Conservation (phyloP, 202 grass and related monocot genomes). For the Hordeum pubiflorum region DNA sequence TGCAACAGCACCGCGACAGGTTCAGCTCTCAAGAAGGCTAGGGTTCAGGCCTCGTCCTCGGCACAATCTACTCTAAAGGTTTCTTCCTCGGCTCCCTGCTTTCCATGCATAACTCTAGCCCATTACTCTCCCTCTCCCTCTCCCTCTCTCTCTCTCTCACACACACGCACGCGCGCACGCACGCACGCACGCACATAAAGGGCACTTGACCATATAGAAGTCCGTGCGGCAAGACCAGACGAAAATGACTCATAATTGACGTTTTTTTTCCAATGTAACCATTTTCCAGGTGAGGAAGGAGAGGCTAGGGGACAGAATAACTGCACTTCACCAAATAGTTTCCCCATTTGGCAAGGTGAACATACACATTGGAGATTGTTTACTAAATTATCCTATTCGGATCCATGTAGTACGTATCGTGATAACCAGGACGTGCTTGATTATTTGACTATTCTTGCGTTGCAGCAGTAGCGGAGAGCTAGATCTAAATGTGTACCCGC, state of each 20-base stretch:
- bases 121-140: neutral
- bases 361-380: neutral
- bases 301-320: conserved; percentile 77
- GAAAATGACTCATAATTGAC: neutral
- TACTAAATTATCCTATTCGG: neutral
- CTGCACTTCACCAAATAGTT: conserved; percentile 78
- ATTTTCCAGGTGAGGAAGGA: conserved; percentile 78
- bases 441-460: neutral
- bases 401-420: neutral
- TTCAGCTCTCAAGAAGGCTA: conserved; percentile 90
- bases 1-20: conserved; percentile 93
- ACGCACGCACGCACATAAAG: neutral
- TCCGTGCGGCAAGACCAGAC: conserved; percentile 12
- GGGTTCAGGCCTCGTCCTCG: conserved; percentile 80
- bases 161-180: too few species aligned
- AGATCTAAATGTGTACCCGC: conserved; percentile 13
- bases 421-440: neutral
- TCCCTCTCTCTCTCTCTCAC: neutral
- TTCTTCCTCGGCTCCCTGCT: conserved; percentile 42
- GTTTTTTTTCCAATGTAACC: neutral
- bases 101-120: conserved; percentile 26
- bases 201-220: conserved; percentile 9
- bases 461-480: neutral
- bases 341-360: conserved; percentile 86
- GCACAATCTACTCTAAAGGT: conserved; percentile 99